Percentiles rank a stretch among this genome's conserved stretches.
These are phyloP conservation scores for Lichina pygmaea DNA, from an alignment of 495 filamentous ascomycete species.

Conservation along the genomic window DNA sequence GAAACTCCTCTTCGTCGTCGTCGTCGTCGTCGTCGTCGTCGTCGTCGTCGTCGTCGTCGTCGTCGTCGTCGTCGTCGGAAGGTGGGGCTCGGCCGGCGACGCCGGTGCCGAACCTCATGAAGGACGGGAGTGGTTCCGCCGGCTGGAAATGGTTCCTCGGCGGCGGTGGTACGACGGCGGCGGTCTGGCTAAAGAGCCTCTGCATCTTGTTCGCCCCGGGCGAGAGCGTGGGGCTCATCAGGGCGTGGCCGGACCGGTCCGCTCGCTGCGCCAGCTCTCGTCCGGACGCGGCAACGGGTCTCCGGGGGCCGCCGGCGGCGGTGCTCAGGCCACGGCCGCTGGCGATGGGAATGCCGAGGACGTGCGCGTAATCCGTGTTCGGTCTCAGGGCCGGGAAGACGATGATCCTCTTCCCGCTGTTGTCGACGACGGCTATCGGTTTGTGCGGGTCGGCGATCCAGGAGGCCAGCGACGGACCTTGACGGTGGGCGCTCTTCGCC, in stretches of 20 bases:
- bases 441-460: constrained; percentile 31
- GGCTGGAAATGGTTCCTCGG: too few relatives aligned
- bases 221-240: not conserved
- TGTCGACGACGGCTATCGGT: constrained; percentile 45
- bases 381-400: constrained; percentile 29
- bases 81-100: too few relatives aligned
- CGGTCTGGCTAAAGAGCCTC: too few relatives aligned
- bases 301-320: not conserved
- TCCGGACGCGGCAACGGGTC: not conserved
- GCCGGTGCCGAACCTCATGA: too few relatives aligned
- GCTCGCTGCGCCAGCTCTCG: not conserved
- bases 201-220: not conserved
- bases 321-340: constrained; percentile 19
- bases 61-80: too few relatives aligned
- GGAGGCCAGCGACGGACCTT: constrained; percentile 28
- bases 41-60: too few relatives aligned
- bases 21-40: too few relatives aligned
- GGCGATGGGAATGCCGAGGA: constrained; percentile 18
- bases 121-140: too few relatives aligned
- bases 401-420: constrained; percentile 40
- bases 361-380: not conserved
- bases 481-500: constrained; percentile 9
- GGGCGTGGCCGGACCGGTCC: not conserved
- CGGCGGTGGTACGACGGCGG: too few relatives aligned
- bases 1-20: too few relatives aligned